phyloP scores from a whole-genome alignment of 768 basidiomycete genomes.

The Agrocybe praecox region DNA sequence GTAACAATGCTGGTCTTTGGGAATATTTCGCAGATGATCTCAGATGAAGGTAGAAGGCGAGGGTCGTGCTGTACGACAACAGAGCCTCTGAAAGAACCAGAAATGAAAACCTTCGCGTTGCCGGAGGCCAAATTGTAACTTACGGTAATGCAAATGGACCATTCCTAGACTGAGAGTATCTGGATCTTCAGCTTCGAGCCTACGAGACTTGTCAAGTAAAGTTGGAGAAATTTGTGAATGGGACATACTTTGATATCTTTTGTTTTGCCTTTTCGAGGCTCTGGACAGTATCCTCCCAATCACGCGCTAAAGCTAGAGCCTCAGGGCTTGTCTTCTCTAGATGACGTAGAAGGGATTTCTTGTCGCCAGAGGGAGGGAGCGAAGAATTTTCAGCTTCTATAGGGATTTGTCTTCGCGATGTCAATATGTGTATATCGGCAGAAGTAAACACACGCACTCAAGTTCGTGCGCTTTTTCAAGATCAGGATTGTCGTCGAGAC shows the following conservation, averaged over 20 bases:
- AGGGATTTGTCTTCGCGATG: neutral
- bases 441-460: constrained; percentile 30
- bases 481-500: constrained; percentile 65
- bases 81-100: constrained; percentile 65
- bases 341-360: constrained; percentile 59
- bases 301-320: constrained; percentile 76
- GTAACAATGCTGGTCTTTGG: constrained; percentile 61
- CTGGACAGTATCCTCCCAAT: constrained; percentile 75
- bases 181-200: constrained; percentile 47
- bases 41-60: constrained; percentile 94
- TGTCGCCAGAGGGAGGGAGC: constrained; percentile 53
- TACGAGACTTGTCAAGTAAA: constrained; percentile 25
- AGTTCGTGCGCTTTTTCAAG: constrained; percentile 26
- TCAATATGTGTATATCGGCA: neutral
- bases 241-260: constrained; percentile 56
- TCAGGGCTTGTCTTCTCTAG: constrained; percentile 80
- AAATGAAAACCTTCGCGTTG: neutral
- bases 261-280: constrained; percentile 53
- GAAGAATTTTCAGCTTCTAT: constrained; percentile 42
- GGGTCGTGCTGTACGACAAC: constrained; percentile 85
- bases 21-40: constrained; percentile 68
- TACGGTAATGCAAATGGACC: constrained; percentile 88
- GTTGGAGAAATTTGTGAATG: neutral
- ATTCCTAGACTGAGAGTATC: constrained; percentile 68
- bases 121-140: constrained; percentile 30